A percentile compares a stretch with the other conserved stretches of the same genome.
These are phyloP conservation scores for Aspergillus luchuensis DNA, from an alignment of 2,329 filamentous ascomycete species.

Conservation along the genomic window DNA sequence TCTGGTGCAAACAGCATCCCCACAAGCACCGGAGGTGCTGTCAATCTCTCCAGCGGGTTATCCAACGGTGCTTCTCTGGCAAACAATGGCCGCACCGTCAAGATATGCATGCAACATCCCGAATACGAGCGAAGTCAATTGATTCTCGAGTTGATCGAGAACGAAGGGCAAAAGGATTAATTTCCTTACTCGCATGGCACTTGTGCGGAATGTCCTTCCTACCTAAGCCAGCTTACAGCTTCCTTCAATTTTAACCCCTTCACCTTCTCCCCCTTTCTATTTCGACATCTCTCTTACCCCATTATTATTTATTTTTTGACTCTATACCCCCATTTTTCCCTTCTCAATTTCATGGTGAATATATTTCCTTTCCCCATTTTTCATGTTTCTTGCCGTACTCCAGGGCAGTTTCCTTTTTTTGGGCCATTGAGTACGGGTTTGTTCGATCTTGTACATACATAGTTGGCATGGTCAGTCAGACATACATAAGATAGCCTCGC, in stretches of 20 bases:
- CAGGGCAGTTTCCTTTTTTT: not conserved
- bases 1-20: constrained; percentile 47
- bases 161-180: constrained; percentile 73
- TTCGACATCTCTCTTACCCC: too few species aligned
- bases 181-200: not conserved
- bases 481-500: not conserved
- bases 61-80: constrained; percentile 40
- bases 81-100: constrained; percentile 69
- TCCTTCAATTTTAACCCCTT: not conserved
- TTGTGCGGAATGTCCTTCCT: not conserved
- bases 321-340: constrained; percentile 5
- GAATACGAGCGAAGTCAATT: constrained; percentile 82
- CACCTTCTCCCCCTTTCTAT: not conserved
- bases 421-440: not conserved
- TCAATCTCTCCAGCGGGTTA: constrained; percentile 31
- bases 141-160: constrained; percentile 87
- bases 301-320: not conserved
- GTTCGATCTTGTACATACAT: constrained; percentile 3
- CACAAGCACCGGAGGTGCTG: constrained; percentile 36
- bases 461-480: not conserved
- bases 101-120: constrained; percentile 94
- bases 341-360: not conserved
- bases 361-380: not conserved
- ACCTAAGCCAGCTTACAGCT: not conserved
- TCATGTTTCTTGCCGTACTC: not conserved